Evolutionary conservation across 257 asterid species (phyloP).

Genomic region (Penstemon barbatus): DNA sequence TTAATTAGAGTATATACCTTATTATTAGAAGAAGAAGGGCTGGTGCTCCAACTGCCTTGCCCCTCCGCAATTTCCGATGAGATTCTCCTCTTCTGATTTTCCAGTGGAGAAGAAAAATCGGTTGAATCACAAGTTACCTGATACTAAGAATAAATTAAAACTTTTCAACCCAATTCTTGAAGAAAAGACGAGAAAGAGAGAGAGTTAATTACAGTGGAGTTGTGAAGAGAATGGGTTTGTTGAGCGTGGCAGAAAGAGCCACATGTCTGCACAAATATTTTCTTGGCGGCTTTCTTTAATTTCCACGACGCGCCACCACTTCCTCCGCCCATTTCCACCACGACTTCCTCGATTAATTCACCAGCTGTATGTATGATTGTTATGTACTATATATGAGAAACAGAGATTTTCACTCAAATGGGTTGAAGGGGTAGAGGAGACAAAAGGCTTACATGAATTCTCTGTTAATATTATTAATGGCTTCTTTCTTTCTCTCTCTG

Average conservation of each 20-base stretch:
- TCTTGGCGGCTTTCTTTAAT: slow-evolving; percentile 75
- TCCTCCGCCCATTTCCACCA: slow-evolving; percentile 52
- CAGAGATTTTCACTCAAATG: too few species aligned
- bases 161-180: too few species aligned
- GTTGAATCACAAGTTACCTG: slow-evolving; percentile 36
- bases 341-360: background rate
- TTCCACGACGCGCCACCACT: slow-evolving; percentile 60
- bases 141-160: too few species aligned
- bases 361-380: too few species aligned
- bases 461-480: too few species aligned
- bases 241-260: slow-evolving; percentile 55
- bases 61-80: slow-evolving; percentile 31
- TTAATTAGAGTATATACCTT: slow-evolving; percentile 31
- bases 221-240: slow-evolving; percentile 30
- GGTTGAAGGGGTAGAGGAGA: too few species aligned
- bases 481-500: too few species aligned
- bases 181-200: slow-evolving; percentile 16
- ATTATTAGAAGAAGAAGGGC: slow-evolving; percentile 46
- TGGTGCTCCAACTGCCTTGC: slow-evolving; percentile 35
- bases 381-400: too few species aligned
- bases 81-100: slow-evolving; percentile 36
- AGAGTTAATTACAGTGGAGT: slow-evolving; percentile 31
- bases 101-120: slow-evolving; percentile 32
- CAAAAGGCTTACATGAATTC: too few species aligned
- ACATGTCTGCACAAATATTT: slow-evolving; percentile 64